phyloP scores from a whole-genome alignment of 2,329 filamentous ascomycete species.

The Cladosporium cucumerinum region DNA sequence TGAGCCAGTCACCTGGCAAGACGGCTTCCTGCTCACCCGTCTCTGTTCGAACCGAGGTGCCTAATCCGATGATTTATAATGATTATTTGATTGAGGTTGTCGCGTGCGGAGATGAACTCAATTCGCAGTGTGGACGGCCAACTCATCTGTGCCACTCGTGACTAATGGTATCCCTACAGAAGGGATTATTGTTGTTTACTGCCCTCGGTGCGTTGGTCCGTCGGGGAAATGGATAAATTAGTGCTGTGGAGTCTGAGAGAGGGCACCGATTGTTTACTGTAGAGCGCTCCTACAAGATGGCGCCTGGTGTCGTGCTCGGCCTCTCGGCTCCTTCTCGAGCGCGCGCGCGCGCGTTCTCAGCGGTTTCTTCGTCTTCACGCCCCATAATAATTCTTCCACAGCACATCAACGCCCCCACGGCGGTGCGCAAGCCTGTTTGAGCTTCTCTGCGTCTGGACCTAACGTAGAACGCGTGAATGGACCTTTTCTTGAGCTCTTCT shows the following conservation, averaged over 20 bases:
- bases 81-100: neutral
- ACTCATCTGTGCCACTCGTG: neutral
- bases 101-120: neutral
- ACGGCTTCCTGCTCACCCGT: slow-evolving; percentile 8
- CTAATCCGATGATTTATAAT: neutral
- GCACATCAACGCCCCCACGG: neutral
- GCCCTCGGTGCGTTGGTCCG: neutral
- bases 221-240: slow-evolving; percentile 4
- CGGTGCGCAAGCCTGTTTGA: neutral
- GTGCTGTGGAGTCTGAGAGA: neutral
- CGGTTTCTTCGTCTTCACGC: slow-evolving; percentile 1
- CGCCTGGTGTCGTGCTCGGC: neutral
- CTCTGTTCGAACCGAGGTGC: neutral
- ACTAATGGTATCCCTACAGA: neutral
- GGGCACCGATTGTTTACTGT: neutral
- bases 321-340: slow-evolving; percentile 3
- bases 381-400: neutral
- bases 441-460: neutral
- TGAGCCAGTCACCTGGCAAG: slow-evolving; percentile 8
- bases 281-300: neutral
- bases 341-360: neutral
- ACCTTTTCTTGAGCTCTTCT: neutral
- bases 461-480: neutral
- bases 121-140: neutral
- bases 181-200: neutral